Evolutionary conservation across 108 stramenopile genomes (phyloP), one percentile per base, ranked within the genome.

Genomic region (Nitzschia sp.): DNA sequence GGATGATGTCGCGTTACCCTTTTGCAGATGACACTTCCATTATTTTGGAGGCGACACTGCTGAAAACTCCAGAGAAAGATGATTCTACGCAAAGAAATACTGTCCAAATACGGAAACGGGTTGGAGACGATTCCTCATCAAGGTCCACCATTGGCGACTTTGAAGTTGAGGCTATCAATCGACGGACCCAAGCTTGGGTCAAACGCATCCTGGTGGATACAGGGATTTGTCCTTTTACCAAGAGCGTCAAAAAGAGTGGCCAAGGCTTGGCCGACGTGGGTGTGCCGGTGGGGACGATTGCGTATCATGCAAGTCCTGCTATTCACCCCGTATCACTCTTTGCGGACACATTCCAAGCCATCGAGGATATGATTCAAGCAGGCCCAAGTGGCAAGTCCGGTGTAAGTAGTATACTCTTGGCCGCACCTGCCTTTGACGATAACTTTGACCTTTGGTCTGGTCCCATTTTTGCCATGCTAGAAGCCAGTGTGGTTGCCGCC

Each of bases 171-270:
- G 68, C 80, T 19, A 72, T 85, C 27, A 80, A 88, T 30, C 28
- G 68, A 57, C 80, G 82, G 17, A 89, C 86, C 22, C 83, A 83
- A 56, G 73, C 78, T 36, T 92, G 91, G 91, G 91, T 92, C 0
- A 72, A 80, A 65, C 71, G 91, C 3, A 58, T 92, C 8, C 59
- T 92, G 56, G 91, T 92, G 0, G 73, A 87, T 58, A 67, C 76
- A 19, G 78, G 79, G 0, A 84, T 92, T 55, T 92, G 91, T 72
- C 91, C 91, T 1, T 92, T 89, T 58, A 92, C 91, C 3, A 85
- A 85, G 63, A 85, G 79, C 9, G 71, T 69, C 6, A 75, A 58
- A 16, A 82, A 77, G 63, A 80, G 79, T 56, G 91, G 91, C 9
- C 91, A 92, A 63, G 91, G 91, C 28, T 53, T 91, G 44, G 65